These are phyloP conservation scores for Auriculariales sp. DNA, from an alignment of 768 basidiomycete genomes.

Conservation along the genomic window DNA sequence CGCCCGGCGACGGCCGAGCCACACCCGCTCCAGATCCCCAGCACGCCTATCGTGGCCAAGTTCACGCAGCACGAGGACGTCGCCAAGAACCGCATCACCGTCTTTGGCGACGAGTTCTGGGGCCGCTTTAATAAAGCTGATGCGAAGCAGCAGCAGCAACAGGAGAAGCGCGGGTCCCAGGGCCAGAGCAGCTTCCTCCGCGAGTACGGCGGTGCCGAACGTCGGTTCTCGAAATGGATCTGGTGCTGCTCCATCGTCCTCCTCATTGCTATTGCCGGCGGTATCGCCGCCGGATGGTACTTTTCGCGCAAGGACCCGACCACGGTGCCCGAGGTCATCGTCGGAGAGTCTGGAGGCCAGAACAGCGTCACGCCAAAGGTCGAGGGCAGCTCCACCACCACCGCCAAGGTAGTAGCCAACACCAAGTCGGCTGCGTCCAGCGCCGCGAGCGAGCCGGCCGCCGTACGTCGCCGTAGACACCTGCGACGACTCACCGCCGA, in stretches of 20 bases:
- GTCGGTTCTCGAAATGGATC: constrained; percentile 48
- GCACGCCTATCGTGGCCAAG: constrained; percentile 65
- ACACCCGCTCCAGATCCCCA: constrained; percentile 61
- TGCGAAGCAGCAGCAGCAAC: constrained; percentile 45
- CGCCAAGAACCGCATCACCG: constrained; percentile 38
- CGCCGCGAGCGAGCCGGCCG: no score
- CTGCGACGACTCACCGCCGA: no score
- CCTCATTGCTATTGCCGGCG: constrained; percentile 37
- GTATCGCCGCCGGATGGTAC: constrained; percentile 45
- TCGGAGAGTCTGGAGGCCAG: constrained; percentile 49
- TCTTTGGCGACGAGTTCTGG: constrained; percentile 78
- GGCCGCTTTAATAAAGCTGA: constrained; percentile 74
- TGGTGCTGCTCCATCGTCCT: constrained; percentile 53
- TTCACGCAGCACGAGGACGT: constrained; percentile 35
- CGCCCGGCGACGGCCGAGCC: constrained; percentile 19
- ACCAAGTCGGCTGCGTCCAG: no score
- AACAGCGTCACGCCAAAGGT: neutral
- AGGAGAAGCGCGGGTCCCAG: constrained; percentile 20
- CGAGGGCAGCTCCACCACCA: no score
- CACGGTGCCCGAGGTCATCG: constrained; percentile 37
- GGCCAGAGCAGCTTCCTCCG: constrained; percentile 18
- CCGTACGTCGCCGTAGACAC: no score
- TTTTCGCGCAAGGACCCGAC: constrained; percentile 36
- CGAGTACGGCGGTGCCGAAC: constrained; percentile 41
- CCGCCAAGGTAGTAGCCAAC: no score